Evolutionary conservation across 2,329 filamentous ascomycete genomes (phyloP), one percentile per base, ranked within the genome.

Genomic region (Arachnomyces sp.): DNA sequence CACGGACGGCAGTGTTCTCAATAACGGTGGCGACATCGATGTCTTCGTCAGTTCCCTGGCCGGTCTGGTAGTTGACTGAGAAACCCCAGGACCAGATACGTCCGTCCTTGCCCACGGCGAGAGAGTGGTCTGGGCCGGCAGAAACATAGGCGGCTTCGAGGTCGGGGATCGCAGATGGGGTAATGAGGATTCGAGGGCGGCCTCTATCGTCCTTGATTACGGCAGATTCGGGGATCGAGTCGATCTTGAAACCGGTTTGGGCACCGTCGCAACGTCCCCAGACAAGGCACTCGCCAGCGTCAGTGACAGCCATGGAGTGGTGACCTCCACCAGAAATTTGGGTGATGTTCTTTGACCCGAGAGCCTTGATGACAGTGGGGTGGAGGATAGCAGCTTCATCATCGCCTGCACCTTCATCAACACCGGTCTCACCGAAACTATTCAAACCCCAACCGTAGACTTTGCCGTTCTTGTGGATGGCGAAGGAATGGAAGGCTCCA

Each of bases 361-460:
- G 73, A 5, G 73, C 73, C 7, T 76, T 65, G 17, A 95, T 76
- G 38, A 82, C 67, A 31, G 75, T 77, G 2, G 87, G 84, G 50
- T 77, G 75, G n/a, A 84, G 73, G 37, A 94, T 75, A 45, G 82
- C 78, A 28, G 82, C 82, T 49, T 83, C 79, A 38, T 83, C 78
- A 43, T 82, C 76, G 25, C 80, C 82, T 11, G 76, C 79, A 39
- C 73, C 71, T 32, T 77, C 72, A 12, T 71, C 68, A 43, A 82
- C 72, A 28, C 83, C 86, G 12, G 84, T 85, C 66, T 94, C 82
- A 47, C 82, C 84, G 61, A 85, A 93, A 64, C 84, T 88, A 72
- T 94, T 94, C 21, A 90, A 69, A 16, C 88, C 87, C 86, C 87
- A 94, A 0, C 80, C 77, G 63, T 80, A 92, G 25, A 90, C 82